These are phyloP conservation scores for Candida berthetii DNA, from an alignment of 805 yeast genomes.

Conservation along the genomic window DNA sequence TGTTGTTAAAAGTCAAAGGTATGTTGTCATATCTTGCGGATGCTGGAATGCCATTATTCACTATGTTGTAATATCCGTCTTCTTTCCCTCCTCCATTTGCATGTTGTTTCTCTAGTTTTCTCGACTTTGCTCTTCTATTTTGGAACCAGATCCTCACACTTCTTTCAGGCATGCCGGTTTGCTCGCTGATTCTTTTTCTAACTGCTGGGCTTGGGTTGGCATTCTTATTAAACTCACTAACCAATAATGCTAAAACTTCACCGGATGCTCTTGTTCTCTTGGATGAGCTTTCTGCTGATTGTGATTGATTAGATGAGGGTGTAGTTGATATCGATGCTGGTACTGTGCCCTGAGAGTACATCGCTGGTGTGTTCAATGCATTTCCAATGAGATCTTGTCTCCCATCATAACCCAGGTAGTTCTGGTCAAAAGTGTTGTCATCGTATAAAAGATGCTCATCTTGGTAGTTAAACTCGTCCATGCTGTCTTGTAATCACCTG, in stretches of 20 bases:
- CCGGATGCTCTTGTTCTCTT: slow-evolving; percentile 76
- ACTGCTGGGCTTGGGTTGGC: slow-evolving; percentile 73
- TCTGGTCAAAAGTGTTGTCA: no score
- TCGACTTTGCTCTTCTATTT: slow-evolving; percentile 73
- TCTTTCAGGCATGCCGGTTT: slow-evolving; percentile 79
- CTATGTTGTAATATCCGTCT: slow-evolving; percentile 2
- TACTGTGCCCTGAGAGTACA: no score
- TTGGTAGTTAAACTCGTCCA: no score
- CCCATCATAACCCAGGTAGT: no score
- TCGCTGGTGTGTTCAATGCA: no score
- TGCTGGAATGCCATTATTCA: slow-evolving; percentile 1
- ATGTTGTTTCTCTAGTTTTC: slow-evolving; percentile 54
- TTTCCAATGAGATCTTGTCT: no score
- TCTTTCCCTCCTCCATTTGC: slow-evolving; percentile 6
- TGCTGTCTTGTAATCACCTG: no score
- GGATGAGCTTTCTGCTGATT: slow-evolving; percentile 8
- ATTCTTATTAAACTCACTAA: slow-evolving; percentile 62
- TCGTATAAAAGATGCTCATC: no score
- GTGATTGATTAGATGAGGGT: no score
- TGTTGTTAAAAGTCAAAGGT: slow-evolving; percentile 55
- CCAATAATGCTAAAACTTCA: slow-evolving; percentile 62
- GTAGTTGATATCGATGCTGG: slow-evolving; percentile 2
- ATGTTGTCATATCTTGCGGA: slow-evolving; percentile 29
- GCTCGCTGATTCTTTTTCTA: slow-evolving; percentile 61
- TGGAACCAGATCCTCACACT: slow-evolving; percentile 94